Base-by-base conservation (phyloP, 2,329 filamentous ascomycete genomes). In the Xylariales sp. region DNA sequence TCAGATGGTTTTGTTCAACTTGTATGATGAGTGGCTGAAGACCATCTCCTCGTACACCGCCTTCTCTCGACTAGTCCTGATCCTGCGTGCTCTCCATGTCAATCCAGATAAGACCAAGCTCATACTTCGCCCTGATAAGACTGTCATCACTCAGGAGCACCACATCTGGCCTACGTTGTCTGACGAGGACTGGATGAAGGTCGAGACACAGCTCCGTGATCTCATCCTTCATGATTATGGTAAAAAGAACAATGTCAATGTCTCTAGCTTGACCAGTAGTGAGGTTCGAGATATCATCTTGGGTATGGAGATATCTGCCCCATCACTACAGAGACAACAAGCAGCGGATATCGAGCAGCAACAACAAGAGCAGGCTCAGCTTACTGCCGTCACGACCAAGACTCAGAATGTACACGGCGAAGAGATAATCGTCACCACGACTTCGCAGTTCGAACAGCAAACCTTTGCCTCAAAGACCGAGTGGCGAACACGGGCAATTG, bases 161-260 rank as follows among this genome's bases (percentile, higher is more conserved):
- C 93, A 98, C 61, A 98, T 98, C 59, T 98, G 93, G 93, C 93
- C 93, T 1, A 84, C 88, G 0, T 69, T 98, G 39, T 83, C 87
- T 0, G 93, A 98, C 48, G 93, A 98, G 53, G 90, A 95, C 46
- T 98, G 93, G 93, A 93, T 98, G 66, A 96, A 96, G 78, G 88
- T 98, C n/a, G 93, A 98, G 72, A 89, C 89, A 31, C 88, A 95
- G 58, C 72, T 98, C 29, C 84, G 93, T 61, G 93, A 98, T 70
- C 70, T 98, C 48, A 98, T 98, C 54, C 61, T 98, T 50, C 96
- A 97, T 51, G 93, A 98, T 60, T 98, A 98, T 59, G 93, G 93
- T 58, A 98, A 97, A 78, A 98, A 98, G 78, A 98, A 98, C 72
- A 98, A 97, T 52, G 93, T 98, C 70, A 98, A 98, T 54, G 91